Evolutionary conservation across 2,329 filamentous ascomycete genomes (phyloP).

Genomic region (Claviceps digitariae): DNA sequence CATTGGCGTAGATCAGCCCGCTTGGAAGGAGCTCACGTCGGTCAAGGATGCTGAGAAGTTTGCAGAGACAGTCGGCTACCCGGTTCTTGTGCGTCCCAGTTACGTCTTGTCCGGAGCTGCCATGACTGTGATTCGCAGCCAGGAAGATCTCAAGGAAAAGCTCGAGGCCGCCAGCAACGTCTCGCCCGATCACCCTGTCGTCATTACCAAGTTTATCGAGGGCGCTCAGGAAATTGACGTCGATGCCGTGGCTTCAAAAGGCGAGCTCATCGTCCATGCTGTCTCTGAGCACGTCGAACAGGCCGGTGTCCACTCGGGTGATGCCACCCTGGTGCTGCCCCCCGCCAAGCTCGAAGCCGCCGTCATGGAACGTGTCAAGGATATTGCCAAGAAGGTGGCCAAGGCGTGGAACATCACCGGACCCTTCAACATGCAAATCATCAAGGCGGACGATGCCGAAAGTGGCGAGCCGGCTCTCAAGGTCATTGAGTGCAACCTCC

Average conservation of each 20-base stretch:
- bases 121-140: conserved; percentile 90
- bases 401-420: conserved; percentile 95
- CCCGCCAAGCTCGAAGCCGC: conserved; percentile 64
- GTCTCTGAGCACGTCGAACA: conserved; percentile 94
- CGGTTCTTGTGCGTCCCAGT: conserved; percentile 83
- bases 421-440: conserved; percentile 99
- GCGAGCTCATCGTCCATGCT: conserved; percentile 79
- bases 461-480: conserved; percentile 68
- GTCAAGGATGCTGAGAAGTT: conserved; percentile 80
- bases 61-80: conserved; percentile 74
- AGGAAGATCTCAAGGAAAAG: conserved; percentile 87
- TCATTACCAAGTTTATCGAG: conserved; percentile 97
- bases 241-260: conserved; percentile 77
- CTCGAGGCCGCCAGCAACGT: conserved; percentile 80
- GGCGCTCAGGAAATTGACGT: conserved; percentile 94
- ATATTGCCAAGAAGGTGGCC: conserved; percentile 90
- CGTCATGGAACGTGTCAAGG: conserved; percentile 79
- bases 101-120: conserved; percentile 96
- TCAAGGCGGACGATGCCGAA: conserved; percentile 71
- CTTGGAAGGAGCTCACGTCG: conserved; percentile 94
- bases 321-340: conserved; percentile 87
- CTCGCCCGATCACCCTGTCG: conserved; percentile 91
- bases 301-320: conserved; percentile 94
- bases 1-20: conserved; percentile 92
- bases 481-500: conserved; percentile 97